Conservation (phyloP, 495 filamentous ascomycete species). For the Tuber borchii region DNA sequence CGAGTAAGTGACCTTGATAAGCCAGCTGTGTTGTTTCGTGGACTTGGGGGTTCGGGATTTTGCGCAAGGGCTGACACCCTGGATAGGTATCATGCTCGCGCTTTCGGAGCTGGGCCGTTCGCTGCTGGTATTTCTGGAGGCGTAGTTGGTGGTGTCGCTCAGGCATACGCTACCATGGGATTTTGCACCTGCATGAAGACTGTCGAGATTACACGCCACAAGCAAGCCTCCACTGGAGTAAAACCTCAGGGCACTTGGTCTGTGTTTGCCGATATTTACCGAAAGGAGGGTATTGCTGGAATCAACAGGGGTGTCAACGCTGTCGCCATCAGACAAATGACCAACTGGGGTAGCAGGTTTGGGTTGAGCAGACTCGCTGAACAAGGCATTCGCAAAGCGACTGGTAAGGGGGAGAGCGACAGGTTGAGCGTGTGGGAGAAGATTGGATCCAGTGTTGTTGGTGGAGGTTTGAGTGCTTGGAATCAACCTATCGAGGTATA, state of each 20-base stretch:
- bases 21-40: conserved; percentile 10
- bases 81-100: conserved; percentile 63
- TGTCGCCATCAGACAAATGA: conserved; percentile 96
- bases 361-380: conserved; percentile 87
- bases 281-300: conserved; percentile 83
- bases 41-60: background rate
- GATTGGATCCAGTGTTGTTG: conserved; percentile 76
- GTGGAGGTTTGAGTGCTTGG: conserved; percentile 93
- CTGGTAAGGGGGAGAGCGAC: conserved; percentile 70
- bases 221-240: conserved; percentile 73
- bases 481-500: conserved; percentile 89
- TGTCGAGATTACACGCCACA: conserved; percentile 97
- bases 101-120: conserved; percentile 77
- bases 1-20: conserved; percentile 49
- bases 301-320: conserved; percentile 99
- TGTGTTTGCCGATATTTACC: conserved; percentile 97
- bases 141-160: conserved; percentile 88
- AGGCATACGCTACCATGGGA: conserved; percentile 98
- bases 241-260: conserved; percentile 81
- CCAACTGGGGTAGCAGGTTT: conserved; percentile 97
- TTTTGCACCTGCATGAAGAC: conserved; percentile 99
- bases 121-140: conserved; percentile 81
- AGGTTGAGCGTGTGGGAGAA: conserved; percentile 77
- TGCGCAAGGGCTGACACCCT: conserved; percentile 15
- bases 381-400: conserved; percentile 71